Conservation (phyloP, 225 moss, liverwort and hornwort genomes). For the Sphagnum tenellum region DNA sequence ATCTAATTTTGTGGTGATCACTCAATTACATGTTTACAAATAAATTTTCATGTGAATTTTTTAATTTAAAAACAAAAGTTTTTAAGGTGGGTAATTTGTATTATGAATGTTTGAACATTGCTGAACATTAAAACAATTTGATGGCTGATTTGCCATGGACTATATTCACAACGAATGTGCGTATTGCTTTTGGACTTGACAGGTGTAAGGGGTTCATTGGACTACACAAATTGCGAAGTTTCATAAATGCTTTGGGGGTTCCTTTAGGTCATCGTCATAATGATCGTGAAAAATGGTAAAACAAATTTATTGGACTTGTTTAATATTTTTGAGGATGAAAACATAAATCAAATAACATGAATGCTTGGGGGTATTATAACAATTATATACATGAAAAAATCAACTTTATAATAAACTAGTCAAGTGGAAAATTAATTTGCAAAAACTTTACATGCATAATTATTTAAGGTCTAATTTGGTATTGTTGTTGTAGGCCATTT, state of each 20-base stretch:
- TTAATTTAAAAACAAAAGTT: too few relatives aligned
- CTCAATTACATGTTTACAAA: too few relatives aligned
- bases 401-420: background rate
- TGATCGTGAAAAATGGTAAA: slow-evolving; percentile 54
- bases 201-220: slow-evolving; percentile 74
- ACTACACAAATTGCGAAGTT: slow-evolving; percentile 61
- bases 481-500: too few relatives aligned
- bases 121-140: too few relatives aligned
- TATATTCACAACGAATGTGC: too few relatives aligned
- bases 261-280: slow-evolving; percentile 72
- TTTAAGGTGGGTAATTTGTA: too few relatives aligned
- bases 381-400: background rate
- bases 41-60: too few relatives aligned
- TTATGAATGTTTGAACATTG: too few relatives aligned
- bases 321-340: background rate
- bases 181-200: background rate
- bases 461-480: too few relatives aligned
- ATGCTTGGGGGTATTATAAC: background rate
- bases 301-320: background rate
- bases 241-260: slow-evolving; percentile 51
- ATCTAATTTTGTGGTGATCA: too few relatives aligned
- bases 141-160: too few relatives aligned
- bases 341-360: background rate
- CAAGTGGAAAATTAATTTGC: background rate
- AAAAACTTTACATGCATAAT: too few relatives aligned